Conservation (phyloP, 2,329 filamentous ascomycete species). For the Trichophyton simii region DNA sequence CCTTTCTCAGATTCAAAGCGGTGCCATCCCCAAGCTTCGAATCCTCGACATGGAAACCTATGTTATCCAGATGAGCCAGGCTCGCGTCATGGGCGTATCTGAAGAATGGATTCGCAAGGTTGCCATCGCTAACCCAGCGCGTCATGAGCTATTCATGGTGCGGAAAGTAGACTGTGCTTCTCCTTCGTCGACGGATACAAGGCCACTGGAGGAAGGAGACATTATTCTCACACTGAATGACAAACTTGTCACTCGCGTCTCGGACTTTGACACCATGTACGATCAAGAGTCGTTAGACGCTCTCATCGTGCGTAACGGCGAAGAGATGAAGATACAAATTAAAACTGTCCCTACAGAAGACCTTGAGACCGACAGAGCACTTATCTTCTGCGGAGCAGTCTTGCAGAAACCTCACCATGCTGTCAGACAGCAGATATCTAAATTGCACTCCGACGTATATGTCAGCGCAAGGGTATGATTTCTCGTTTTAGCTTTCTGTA, state of each 20-base stretch:
- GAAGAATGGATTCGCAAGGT: conserved; percentile 94
- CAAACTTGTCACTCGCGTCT: conserved; percentile 83
- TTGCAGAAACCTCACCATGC: conserved; percentile 90
- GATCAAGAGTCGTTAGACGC: conserved; percentile 71
- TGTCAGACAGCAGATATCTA: conserved; percentile 92
- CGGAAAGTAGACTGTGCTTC: conserved; percentile 66
- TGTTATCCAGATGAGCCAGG: conserved; percentile 92
- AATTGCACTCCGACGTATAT: conserved; percentile 91
- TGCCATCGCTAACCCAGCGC: conserved; percentile 72
- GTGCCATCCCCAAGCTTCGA: conserved; percentile 64
- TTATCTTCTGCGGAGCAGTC: conserved; percentile 90
- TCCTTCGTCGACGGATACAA: conserved; percentile 33
- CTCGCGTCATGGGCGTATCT: conserved; percentile 89
- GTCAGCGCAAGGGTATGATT: conserved; percentile 59
- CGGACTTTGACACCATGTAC: conserved; percentile 95
- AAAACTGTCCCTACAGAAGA: conserved; percentile 80
- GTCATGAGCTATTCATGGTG: conserved; percentile 97
- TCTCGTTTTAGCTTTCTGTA: not conserved
- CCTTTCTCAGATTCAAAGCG: conserved; percentile 67
- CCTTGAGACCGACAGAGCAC: conserved; percentile 80
- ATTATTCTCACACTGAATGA: conserved; percentile 83
- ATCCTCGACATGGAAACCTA: conserved; percentile 93
- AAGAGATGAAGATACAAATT: conserved; percentile 64
- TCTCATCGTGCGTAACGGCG: conserved; percentile 70
- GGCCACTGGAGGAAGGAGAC: conserved; percentile 73